Conservation (phyloP, 345 rosid genomes). For the Gossypium australe region DNA sequence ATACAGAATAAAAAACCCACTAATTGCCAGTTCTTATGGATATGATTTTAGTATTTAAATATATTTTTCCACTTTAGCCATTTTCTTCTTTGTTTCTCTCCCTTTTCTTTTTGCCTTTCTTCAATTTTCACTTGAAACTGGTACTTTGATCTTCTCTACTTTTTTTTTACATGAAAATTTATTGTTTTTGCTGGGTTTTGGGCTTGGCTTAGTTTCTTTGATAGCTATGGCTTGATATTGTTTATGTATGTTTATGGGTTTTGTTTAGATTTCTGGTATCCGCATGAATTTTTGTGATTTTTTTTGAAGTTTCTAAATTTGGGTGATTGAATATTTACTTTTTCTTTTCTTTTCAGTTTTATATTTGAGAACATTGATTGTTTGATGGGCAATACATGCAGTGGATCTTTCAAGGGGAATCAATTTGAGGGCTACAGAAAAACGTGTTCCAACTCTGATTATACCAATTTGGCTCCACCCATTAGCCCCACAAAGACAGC, state of each 20-base stretch:
- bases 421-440: not conserved
- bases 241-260: not conserved
- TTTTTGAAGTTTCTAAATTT: not conserved
- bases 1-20: not conserved
- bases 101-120: not conserved
- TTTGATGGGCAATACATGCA: constrained; percentile 99
- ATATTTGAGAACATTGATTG: constrained; percentile 36
- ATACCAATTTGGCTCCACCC: constrained; percentile 23
- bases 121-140: constrained; percentile 1
- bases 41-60: not conserved
- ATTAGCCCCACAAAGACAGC: constrained; percentile 45
- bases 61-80: constrained; percentile 3
- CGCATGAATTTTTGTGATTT: not conserved
- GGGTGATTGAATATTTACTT: not conserved
- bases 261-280: constrained; percentile 11
- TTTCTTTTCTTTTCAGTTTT: constrained; percentile 19
- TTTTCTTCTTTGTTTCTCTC: not conserved
- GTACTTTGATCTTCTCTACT: constrained; percentile 14
- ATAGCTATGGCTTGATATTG: no score
- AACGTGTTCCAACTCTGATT: no score
- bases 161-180: not conserved
- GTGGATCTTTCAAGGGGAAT: constrained; percentile 85
- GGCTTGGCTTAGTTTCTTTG: no score
- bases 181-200: no score
- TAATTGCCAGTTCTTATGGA: not conserved